Conservation (phyloP, 139 green algal species). For the Chlamydomonas sphaeroides region DNA sequence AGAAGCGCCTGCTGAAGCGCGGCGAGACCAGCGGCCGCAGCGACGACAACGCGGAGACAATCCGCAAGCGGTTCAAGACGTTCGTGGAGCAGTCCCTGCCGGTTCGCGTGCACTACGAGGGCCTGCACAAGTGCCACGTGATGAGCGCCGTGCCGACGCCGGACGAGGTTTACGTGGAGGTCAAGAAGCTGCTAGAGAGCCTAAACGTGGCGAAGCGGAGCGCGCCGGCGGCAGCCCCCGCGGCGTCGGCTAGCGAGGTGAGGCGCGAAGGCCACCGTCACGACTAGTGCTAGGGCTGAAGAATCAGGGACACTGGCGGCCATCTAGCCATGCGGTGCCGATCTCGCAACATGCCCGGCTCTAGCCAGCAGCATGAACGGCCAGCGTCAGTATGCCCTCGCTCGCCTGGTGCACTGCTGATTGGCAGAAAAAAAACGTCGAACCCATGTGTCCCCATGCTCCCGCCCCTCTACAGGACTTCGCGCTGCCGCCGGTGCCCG, state of each 20-base stretch:
- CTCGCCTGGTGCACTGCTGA: background rate
- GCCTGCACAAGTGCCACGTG: slow-evolving; percentile 66
- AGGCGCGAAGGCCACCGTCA: background rate
- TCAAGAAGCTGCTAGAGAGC: slow-evolving; percentile 21
- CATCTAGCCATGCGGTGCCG: background rate
- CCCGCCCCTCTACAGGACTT: slow-evolving; percentile 45
- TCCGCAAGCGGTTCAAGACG: slow-evolving; percentile 95
- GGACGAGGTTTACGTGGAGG: slow-evolving; percentile 33
- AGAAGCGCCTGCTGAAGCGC: slow-evolving; percentile 87
- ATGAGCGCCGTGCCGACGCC: slow-evolving; percentile 11
- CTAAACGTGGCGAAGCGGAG: no score
- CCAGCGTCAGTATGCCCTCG: background rate
- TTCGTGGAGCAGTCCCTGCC: slow-evolving; percentile 89
- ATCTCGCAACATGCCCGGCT: background rate
- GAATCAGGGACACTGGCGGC: no score
- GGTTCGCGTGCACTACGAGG: slow-evolving; percentile 86
- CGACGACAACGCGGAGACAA: slow-evolving; percentile 96
- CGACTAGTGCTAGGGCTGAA: background rate
- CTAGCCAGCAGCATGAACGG: background rate
- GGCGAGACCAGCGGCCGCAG: slow-evolving; percentile 87
- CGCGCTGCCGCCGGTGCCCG: slow-evolving; percentile 41
- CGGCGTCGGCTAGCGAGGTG: background rate
- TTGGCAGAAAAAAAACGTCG: background rate
- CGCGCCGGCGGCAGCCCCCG: no score
- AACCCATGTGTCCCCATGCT: background rate